Conservation (phyloP, 768 basidiomycete species). For the Suillus variegatus region DNA sequence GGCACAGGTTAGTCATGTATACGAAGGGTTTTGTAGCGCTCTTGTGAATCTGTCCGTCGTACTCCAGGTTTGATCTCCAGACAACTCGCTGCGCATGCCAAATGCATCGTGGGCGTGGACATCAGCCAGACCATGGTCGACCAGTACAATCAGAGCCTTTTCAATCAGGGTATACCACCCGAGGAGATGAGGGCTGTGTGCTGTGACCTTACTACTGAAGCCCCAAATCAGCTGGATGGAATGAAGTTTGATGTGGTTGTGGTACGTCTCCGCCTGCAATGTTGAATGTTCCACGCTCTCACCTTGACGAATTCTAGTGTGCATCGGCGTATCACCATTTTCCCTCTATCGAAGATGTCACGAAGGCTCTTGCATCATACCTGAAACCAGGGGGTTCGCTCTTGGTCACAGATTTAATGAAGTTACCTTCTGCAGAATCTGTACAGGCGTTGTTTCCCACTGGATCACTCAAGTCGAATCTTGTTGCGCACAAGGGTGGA, state of each 20-base stretch:
- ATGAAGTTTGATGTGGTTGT: constrained; percentile 68
- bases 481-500: constrained; percentile 58
- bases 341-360: constrained; percentile 47
- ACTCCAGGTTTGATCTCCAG: constrained; percentile 61
- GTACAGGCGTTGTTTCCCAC: constrained; percentile 30
- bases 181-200: constrained; percentile 72
- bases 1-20: constrained; percentile 52
- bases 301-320: constrained; percentile 44
- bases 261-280: constrained; percentile 43
- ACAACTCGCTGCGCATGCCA: constrained; percentile 59
- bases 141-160: constrained; percentile 56
- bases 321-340: constrained; percentile 67
- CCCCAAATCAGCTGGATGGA: constrained; percentile 49
- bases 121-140: constrained; percentile 74
- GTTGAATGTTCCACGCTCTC: neutral
- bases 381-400: constrained; percentile 64
- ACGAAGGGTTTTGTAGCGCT: neutral
- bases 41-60: neutral
- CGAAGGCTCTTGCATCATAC: constrained; percentile 51
- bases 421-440: constrained; percentile 20
- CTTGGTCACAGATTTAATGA: constrained; percentile 56
- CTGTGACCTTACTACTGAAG: constrained; percentile 48
- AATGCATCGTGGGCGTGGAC: constrained; percentile 71
- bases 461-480: constrained; percentile 30
- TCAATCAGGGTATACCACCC: constrained; percentile 59